Evolutionary conservation across 371 early-diverging fungal genomes (phyloP).

Genomic region (Mortierella sp.): DNA sequence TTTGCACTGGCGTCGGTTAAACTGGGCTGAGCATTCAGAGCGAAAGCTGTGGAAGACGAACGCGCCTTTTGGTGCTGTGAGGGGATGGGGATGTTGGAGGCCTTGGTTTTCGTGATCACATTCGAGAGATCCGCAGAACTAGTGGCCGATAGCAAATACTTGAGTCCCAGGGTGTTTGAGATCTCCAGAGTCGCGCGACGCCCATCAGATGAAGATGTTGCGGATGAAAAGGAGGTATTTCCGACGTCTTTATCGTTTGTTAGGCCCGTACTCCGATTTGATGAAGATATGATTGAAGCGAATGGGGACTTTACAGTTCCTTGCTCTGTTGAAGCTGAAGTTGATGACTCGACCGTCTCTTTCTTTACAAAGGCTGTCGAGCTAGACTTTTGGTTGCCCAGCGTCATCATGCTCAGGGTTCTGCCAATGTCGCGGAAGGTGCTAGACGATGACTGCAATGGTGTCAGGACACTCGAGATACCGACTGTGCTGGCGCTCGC

Average conservation of each 20-base stretch:
- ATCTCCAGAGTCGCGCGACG: conserved; percentile 11
- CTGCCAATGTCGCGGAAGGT: conserved; percentile 33
- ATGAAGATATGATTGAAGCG: not conserved
- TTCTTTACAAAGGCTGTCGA: not conserved
- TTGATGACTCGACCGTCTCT: not conserved
- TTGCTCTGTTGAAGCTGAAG: not conserved
- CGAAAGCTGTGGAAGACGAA: no score
- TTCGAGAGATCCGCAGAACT: conserved; percentile 47
- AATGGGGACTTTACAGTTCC: not conserved
- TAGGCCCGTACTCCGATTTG: no score
- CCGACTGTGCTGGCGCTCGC: conserved; percentile 5
- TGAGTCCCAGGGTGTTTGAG: conserved; percentile 28
- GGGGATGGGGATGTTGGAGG: conserved; percentile 2
- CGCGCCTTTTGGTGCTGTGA: conserved; percentile 1
- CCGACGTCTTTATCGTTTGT: not conserved
- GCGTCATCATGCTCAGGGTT: conserved; percentile 37
- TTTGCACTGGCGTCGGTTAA: no score
- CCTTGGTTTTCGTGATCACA: conserved; percentile 46
- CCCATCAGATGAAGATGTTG: conserved; percentile 21
- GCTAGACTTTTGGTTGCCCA: conserved; percentile 17
- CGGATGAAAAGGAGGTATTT: conserved; percentile 10
- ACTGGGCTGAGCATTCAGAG: no score
- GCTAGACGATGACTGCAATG: conserved; percentile 6
- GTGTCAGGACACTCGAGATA: conserved; percentile 8
- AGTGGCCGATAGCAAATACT: conserved; percentile 41